Conservation (phyloP, 1,284 basidiomycete species). For the Leccinum insolens region DNA sequence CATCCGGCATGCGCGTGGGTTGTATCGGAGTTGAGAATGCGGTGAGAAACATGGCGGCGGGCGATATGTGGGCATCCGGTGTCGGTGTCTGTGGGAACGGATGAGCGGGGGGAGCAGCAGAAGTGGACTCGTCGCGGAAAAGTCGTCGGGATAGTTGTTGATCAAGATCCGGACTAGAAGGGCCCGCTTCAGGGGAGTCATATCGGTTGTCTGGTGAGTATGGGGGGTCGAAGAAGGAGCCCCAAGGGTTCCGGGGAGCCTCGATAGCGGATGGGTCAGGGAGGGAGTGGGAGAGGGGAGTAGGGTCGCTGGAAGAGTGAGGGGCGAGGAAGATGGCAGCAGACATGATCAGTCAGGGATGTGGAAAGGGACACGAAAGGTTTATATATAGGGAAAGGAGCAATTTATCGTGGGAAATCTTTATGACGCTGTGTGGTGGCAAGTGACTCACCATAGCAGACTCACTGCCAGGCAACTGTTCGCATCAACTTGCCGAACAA, state of each 20-base stretch:
- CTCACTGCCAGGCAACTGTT: too few relatives aligned
- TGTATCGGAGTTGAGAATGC: conserved; percentile 54
- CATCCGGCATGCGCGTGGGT: conserved; percentile 44
- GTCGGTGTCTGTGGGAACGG: conserved; percentile 15
- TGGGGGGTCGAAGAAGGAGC: conserved; percentile 2
- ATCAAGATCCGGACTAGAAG: conserved; percentile 29
- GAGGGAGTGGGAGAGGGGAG: conserved; percentile 12
- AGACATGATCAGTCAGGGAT: not conserved
- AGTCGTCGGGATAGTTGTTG: conserved; percentile 28
- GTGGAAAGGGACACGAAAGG: not conserved
- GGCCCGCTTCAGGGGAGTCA: not conserved
- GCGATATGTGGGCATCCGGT: conserved; percentile 48
- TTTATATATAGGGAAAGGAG: conserved; percentile 18
- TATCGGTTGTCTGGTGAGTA: conserved; percentile 7
- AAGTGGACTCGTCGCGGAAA: conserved; percentile 12
- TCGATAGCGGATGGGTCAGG: conserved; percentile 10
- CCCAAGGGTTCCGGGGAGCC: conserved; percentile 17
- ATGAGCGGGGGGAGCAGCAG: not conserved
- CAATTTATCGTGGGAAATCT: conserved; percentile 26
- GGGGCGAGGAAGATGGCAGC: conserved; percentile 13
- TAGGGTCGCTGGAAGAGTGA: not conserved
- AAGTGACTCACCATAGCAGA: too few relatives aligned
- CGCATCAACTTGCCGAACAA: too few relatives aligned
- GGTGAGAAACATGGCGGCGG: conserved; percentile 79
- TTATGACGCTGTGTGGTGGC: too few relatives aligned